These are phyloP conservation scores for Fraxinus quadrangulata DNA, from an alignment of 257 asterid species.

Conservation along the genomic window DNA sequence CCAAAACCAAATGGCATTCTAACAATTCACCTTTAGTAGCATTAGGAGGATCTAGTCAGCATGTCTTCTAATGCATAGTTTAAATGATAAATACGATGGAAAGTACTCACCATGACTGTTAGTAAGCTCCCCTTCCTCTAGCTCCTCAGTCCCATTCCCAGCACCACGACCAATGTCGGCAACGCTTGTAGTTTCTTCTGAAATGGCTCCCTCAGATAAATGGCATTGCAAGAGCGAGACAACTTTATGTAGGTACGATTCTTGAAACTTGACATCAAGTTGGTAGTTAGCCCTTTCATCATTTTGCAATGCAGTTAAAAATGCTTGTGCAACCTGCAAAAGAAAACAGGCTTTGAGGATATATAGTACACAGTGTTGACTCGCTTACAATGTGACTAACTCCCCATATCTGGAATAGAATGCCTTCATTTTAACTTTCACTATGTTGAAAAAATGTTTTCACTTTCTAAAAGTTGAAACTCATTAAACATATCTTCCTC, in stretches of 20 bases:
- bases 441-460: neutral
- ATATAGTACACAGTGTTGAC: slow-evolving; percentile 20
- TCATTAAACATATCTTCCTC: neutral
- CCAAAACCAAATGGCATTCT: neutral
- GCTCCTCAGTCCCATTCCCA: slow-evolving; percentile 59
- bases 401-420: slow-evolving; percentile 11
- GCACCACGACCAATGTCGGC: slow-evolving; percentile 35
- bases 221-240: slow-evolving; percentile 91
- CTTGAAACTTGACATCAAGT: slow-evolving; percentile 98
- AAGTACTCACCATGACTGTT: slow-evolving; percentile 65
- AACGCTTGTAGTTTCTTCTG: slow-evolving; percentile 47
- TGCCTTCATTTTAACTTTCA: slow-evolving; percentile 8
- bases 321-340: slow-evolving; percentile 86
- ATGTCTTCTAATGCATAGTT: slow-evolving; percentile 6
- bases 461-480: neutral
- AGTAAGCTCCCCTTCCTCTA: slow-evolving; percentile 97
- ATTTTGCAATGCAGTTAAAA: slow-evolving; percentile 86
- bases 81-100: slow-evolving; percentile 19
- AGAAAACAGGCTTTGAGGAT: slow-evolving; percentile 9
- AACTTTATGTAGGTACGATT: slow-evolving; percentile 77
- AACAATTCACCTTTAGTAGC: neutral
- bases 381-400: slow-evolving; percentile 1
- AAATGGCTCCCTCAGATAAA: slow-evolving; percentile 84
- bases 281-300: slow-evolving; percentile 97
- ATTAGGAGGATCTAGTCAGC: neutral